A percentile compares a stretch with the other conserved stretches of the same genome.
phyloP scores from a whole-genome alignment of 768 basidiomycete species.

The Hericium alpestre region DNA sequence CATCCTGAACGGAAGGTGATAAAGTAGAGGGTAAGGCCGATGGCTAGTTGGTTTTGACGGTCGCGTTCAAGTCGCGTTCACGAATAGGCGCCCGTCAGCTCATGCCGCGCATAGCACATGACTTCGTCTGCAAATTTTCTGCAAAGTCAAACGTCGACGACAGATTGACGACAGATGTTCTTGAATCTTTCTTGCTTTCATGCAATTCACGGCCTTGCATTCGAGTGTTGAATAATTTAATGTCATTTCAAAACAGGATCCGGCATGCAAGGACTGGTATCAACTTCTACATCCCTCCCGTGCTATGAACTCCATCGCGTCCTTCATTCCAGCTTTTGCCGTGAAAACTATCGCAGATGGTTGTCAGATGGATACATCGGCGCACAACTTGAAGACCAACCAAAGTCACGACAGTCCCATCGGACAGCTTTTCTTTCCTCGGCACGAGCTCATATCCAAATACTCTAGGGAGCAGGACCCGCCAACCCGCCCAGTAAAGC shows the following conservation, averaged over 20 bases:
- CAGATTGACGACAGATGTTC: too few species aligned
- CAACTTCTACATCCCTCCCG: too few species aligned
- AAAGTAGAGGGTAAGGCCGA: background rate
- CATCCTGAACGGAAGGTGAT: background rate
- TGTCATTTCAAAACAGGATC: too few species aligned
- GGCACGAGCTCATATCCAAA: constrained; percentile 40
- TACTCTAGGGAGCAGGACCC: constrained; percentile 35
- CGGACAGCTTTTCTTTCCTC: constrained; percentile 36
- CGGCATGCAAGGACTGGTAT: too few species aligned
- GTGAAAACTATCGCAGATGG: too few species aligned
- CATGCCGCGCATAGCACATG: background rate
- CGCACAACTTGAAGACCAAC: constrained; percentile 22
- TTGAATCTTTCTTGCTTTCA: too few species aligned
- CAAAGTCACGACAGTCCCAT: constrained; percentile 44
- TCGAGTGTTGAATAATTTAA: too few species aligned
- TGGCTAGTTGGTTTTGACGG: background rate
- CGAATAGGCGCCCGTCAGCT: background rate
- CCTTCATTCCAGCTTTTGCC: too few species aligned
- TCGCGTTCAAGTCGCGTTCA: background rate
- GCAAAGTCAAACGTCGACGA: background rate
- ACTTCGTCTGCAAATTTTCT: background rate
- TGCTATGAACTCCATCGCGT: too few species aligned
- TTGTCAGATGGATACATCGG: too few species aligned
- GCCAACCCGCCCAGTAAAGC: constrained; percentile 47
- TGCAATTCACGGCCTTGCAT: too few species aligned